Percentiles rank a stretch among this genome's conserved stretches.
These are phyloP conservation scores for Papiliotrema nemorosa DNA, from an alignment of 1,284 basidiomycete genomes.

Conservation along the genomic window DNA sequence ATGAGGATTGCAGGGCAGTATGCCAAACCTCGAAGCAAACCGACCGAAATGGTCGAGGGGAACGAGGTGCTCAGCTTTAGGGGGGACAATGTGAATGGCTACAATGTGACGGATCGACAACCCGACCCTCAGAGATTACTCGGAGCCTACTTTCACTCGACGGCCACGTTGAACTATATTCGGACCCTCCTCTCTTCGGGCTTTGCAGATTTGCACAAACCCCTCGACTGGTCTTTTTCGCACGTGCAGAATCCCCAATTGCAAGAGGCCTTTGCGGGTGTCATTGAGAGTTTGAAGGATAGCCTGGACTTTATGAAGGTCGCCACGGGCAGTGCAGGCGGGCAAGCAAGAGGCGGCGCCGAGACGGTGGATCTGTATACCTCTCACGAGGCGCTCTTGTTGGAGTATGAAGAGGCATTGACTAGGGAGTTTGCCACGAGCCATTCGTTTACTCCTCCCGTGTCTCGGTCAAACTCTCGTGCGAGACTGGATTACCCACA, in stretches of 20 bases:
- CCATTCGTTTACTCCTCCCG: conserved; percentile 19
- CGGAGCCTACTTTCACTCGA: conserved; percentile 89
- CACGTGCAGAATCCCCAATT: conserved; percentile 83
- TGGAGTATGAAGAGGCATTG: conserved; percentile 89
- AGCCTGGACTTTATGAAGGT: conserved; percentile 83
- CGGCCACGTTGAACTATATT: conserved; percentile 89
- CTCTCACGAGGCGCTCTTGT: conserved; percentile 89
- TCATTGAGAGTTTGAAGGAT: conserved; percentile 80
- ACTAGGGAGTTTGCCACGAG: conserved; percentile 58
- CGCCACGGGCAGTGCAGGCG: conserved; percentile 63
- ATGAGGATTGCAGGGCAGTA: conserved; percentile 94
- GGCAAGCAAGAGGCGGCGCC: conserved; percentile 60
- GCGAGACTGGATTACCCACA: conserved; percentile 13
- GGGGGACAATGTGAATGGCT: conserved; percentile 96
- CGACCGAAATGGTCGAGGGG: conserved; percentile 64
- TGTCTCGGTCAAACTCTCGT: conserved; percentile 26
- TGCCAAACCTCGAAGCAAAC: conserved; percentile 88
- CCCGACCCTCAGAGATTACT: conserved; percentile 85
- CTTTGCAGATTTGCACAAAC: conserved; percentile 86
- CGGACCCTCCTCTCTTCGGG: conserved; percentile 83
- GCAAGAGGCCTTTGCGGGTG: conserved; percentile 74
- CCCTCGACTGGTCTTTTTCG: conserved; percentile 84
- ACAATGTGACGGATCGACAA: conserved; percentile 62
- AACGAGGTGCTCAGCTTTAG: conserved; percentile 54
- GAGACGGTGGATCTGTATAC: conserved; percentile 94